Percentiles rank a stretch among this genome's conserved stretches.
Evolutionary conservation across 148 eudicot species (phyloP).

Genomic region (Oxyria digyna): DNA sequence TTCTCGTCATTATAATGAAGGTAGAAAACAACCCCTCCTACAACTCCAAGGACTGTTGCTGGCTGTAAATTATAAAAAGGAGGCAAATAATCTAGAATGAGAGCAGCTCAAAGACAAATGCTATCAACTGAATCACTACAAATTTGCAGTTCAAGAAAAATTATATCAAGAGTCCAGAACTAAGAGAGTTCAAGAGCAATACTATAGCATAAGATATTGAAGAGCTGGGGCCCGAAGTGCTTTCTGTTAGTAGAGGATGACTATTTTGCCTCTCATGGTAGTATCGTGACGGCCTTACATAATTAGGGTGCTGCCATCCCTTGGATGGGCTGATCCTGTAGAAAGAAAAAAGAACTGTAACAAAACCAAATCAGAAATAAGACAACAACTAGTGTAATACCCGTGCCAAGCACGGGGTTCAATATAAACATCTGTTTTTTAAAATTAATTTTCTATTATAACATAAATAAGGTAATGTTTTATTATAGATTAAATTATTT

Average conservation of each 20-base stretch:
- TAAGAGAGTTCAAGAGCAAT: constrained; percentile 16
- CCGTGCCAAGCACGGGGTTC: no score
- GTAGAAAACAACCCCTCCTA: constrained; percentile 32
- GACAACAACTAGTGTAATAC: no score
- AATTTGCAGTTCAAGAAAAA: background rate
- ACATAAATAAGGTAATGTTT: no score
- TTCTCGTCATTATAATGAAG: constrained; percentile 74
- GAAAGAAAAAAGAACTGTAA: background rate
- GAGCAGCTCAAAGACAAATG: background rate
- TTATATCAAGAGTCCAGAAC: constrained; percentile 2
- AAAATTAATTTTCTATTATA: no score
- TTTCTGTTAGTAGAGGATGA: constrained; percentile 15
- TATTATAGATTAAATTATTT: no score
- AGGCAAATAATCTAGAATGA: background rate
- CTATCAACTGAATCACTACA: background rate
- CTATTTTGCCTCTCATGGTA: constrained; percentile 13
- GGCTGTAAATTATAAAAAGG: constrained; percentile 42
- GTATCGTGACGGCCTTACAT: constrained; percentile 21
- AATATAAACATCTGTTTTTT: no score
- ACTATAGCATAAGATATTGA: constrained; percentile 33
- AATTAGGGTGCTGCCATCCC: constrained; percentile 29
- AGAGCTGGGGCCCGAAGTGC: constrained; percentile 12
- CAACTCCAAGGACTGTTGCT: constrained; percentile 41
- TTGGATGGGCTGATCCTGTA: constrained; percentile 28
- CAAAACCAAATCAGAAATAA: background rate